Conservation (phyloP, 164 flowering plant species). For the Vitis rotundifolia region DNA sequence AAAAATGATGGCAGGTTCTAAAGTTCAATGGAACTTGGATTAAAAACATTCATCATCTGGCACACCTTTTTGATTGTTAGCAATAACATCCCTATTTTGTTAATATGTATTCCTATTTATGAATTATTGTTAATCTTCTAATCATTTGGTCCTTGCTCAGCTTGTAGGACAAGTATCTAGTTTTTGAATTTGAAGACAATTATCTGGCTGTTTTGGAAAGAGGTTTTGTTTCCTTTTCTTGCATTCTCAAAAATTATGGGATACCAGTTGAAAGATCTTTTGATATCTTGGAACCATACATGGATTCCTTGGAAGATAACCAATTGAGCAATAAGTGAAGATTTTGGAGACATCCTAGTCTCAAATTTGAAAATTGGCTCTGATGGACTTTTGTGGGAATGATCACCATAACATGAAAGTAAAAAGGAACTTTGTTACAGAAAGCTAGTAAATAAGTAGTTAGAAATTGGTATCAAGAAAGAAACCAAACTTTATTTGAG, state of each 20-base stretch:
- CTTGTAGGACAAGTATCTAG: slow-evolving; percentile 75
- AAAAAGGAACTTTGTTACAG: no score
- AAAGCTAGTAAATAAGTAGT: no score
- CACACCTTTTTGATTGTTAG: slow-evolving; percentile 91
- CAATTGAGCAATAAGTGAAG: slow-evolving; percentile 34
- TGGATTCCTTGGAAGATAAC: slow-evolving; percentile 45
- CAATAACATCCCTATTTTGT: slow-evolving; percentile 3
- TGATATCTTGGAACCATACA: slow-evolving; percentile 73
- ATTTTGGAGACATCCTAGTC: slow-evolving; percentile 62
- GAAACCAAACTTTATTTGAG: no score
- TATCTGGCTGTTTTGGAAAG: slow-evolving; percentile 77
- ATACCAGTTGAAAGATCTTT: slow-evolving; percentile 82
- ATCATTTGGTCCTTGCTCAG: slow-evolving; percentile 33
- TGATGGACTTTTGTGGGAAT: slow-evolving; percentile 91
- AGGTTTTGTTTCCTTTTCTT: slow-evolving; percentile 56
- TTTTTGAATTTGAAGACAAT: slow-evolving; percentile 92
- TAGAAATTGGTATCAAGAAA: no score
- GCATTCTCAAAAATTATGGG: slow-evolving; percentile 79
- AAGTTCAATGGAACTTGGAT: slow-evolving; percentile 79
- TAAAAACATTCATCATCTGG: slow-evolving; percentile 82
- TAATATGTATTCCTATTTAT: not conserved
- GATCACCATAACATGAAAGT: no score
- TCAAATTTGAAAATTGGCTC: slow-evolving; percentile 74
- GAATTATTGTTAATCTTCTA: slow-evolving; percentile 5
- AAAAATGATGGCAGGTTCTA: slow-evolving; percentile 57